Conservation (phyloP, 2,329 filamentous ascomycete species). For the Aspergillus nomiae region DNA sequence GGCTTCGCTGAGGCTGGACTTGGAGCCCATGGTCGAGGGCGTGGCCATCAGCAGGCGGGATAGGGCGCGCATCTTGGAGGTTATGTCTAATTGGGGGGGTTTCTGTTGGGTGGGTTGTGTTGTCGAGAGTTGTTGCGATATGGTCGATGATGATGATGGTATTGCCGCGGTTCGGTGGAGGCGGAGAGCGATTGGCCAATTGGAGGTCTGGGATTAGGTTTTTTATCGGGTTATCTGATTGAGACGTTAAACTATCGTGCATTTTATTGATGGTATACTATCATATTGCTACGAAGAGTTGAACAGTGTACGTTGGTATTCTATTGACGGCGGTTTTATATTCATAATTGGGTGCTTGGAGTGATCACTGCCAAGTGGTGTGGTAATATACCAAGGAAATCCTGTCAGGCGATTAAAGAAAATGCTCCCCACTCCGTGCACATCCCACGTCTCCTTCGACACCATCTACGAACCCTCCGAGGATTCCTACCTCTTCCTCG, state of each 20-base stretch:
- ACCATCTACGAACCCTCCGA: conserved; percentile 94
- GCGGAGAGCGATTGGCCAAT: conserved; percentile 8
- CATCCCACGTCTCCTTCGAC: conserved; percentile 84
- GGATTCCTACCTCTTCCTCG: conserved; percentile 91
- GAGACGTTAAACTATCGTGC: not conserved
- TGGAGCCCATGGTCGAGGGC: conserved; percentile 42
- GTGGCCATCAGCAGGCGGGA: conserved; percentile 43
- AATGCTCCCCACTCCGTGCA: conserved; percentile 90
- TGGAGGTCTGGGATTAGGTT: not conserved
- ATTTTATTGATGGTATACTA: not conserved
- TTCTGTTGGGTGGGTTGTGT: not conserved
- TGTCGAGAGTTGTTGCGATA: conserved; percentile 5
- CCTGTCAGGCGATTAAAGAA: not conserved
- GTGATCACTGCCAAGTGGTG: not conserved
- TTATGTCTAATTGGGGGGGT: not conserved
- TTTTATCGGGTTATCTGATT: not conserved
- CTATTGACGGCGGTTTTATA: not conserved
- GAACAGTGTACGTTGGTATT: not conserved
- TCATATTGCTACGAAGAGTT: not conserved
- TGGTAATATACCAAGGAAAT: not conserved
- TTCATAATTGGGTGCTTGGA: not conserved
- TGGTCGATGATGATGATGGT: not conserved
- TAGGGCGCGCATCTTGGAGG: conserved; percentile 36
- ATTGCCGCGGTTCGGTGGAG: not conserved
- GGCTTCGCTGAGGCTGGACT: conserved; percentile 46